phyloP scores from a whole-genome alignment of 139 green algal species.

The Chlamydomonas sphaeroides region DNA sequence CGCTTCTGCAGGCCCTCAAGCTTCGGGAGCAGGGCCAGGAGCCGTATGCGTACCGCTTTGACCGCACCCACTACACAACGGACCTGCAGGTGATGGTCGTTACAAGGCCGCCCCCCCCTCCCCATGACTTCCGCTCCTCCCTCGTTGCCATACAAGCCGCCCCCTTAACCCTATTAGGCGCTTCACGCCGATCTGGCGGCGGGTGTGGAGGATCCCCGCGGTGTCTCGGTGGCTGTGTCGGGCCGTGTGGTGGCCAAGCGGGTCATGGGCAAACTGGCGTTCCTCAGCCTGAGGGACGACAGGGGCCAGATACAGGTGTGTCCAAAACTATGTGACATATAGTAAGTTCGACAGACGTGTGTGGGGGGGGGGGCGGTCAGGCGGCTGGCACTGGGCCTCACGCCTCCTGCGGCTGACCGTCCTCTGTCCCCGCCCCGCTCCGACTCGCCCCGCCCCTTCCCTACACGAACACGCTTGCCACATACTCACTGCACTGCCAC shows the following conservation, averaged over 20 bases:
- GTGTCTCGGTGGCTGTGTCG: constrained; percentile 75
- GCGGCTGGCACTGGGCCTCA: too few species aligned
- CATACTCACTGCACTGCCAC: too few species aligned
- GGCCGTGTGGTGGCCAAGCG: constrained; percentile 90
- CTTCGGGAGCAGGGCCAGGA: constrained; percentile 77
- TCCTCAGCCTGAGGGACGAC: constrained; percentile 90
- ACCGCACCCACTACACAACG: constrained; percentile 83
- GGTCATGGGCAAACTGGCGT: constrained; percentile 98
- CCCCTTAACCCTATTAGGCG: constrained; percentile 33
- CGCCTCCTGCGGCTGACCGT: too few species aligned
- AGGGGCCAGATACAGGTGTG: constrained; percentile 84
- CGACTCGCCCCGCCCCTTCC: too few species aligned
- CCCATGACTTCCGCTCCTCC: neutral
- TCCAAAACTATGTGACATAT: too few species aligned
- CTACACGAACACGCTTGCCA: too few species aligned
- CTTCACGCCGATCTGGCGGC: constrained; percentile 65
- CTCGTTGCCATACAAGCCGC: too few species aligned
- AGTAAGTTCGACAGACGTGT: too few species aligned
- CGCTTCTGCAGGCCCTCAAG: constrained; percentile 60
- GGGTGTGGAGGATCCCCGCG: constrained; percentile 63
- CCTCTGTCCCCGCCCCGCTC: too few species aligned
- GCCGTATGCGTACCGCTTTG: constrained; percentile 94
- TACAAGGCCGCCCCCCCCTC: too few species aligned
- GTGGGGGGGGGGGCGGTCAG: too few species aligned
- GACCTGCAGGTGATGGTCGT: constrained; percentile 74